These are phyloP conservation scores for Trifolium subterraneum DNA, from an alignment of 306 rosid species.

Conservation along the genomic window DNA sequence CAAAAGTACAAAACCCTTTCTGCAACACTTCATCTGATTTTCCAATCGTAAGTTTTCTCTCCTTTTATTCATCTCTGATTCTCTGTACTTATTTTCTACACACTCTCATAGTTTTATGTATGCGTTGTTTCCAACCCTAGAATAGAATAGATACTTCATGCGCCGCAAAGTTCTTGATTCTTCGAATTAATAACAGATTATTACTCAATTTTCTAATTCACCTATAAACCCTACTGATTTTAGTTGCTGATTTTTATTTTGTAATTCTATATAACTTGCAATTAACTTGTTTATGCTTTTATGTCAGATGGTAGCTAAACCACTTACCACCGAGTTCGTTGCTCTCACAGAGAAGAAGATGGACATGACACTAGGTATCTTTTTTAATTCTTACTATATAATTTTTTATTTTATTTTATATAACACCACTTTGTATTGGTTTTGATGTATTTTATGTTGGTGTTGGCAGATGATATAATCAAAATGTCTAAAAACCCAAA, in stretches of 20 bases:
- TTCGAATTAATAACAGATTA: background rate
- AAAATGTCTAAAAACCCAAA: slow-evolving; percentile 70
- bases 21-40: background rate
- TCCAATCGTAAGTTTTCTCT: background rate
- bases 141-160: background rate
- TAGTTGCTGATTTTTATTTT: background rate
- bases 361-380: slow-evolving; percentile 88
- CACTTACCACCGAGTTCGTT: slow-evolving; percentile 71
- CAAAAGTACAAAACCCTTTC: too few species aligned
- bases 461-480: slow-evolving; percentile 74
- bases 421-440: background rate
- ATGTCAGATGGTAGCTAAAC: slow-evolving; percentile 79
- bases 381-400: slow-evolving; percentile 8
- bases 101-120: background rate
- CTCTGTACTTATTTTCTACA: background rate
- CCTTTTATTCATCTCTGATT: too few species aligned
- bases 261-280: background rate
- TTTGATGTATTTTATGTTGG: slow-evolving; percentile 9
- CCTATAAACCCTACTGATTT: too few species aligned
- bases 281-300: background rate
- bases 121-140: slow-evolving; percentile 5
- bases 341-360: slow-evolving; percentile 97
- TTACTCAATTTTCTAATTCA: background rate
- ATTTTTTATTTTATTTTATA: background rate
- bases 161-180: background rate